Conservation (phyloP, 106 monocot genomes). For the Apostasia shenzhenica region DNA sequence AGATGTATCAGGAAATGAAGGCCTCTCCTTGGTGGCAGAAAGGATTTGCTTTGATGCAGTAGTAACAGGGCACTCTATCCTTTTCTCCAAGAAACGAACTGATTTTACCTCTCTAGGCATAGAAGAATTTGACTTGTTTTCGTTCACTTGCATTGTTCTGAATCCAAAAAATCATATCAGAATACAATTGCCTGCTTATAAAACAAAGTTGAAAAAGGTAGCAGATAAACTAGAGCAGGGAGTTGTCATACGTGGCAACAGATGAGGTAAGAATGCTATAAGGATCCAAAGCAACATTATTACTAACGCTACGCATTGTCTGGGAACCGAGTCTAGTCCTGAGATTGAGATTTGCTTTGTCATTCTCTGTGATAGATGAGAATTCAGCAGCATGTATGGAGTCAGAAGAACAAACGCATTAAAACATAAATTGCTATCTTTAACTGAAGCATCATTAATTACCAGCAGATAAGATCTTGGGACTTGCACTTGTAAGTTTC, state of each 20-base stretch:
- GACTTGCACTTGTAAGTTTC: slow-evolving; percentile 5
- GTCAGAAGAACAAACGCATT: not conserved
- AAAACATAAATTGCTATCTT: not conserved
- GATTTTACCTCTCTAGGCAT: slow-evolving; percentile 22
- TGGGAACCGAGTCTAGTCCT: not conserved
- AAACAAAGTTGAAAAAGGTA: not conserved
- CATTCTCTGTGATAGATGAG: not conserved
- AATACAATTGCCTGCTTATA: not conserved
- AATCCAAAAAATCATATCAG: not conserved
- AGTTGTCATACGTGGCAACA: slow-evolving; percentile 1
- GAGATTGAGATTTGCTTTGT: not conserved
- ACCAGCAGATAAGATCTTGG: slow-evolving; percentile 1
- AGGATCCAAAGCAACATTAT: not conserved
- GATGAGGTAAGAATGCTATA: not conserved
- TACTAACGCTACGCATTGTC: not conserved
- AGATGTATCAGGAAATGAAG: slow-evolving; percentile 23
- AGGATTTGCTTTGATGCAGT: slow-evolving; percentile 12
- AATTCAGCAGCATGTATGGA: not conserved
- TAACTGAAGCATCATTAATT: not conserved
- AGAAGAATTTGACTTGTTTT: slow-evolving; percentile 17
- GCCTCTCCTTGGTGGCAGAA: slow-evolving; percentile 22
- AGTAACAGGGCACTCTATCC: slow-evolving; percentile 7
- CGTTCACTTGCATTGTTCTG: slow-evolving; percentile 26
- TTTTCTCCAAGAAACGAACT: slow-evolving; percentile 16
- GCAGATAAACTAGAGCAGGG: too few species aligned